phyloP scores from a whole-genome alignment of 2,329 filamentous ascomycete genomes.

The Fusarium liriodendri region DNA sequence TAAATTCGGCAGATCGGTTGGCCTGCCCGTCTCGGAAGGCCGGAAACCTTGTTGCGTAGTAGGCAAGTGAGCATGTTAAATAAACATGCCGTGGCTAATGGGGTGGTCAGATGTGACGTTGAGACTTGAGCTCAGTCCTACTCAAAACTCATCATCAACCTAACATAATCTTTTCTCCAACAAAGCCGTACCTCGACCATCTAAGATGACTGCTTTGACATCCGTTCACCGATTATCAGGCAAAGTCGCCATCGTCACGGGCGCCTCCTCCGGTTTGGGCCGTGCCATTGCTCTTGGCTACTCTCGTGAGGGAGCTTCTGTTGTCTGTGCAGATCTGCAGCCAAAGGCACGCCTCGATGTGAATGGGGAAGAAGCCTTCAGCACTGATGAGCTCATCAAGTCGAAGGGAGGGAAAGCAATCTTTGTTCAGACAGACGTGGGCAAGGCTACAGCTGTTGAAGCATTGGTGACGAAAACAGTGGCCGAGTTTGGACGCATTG shows the following conservation, averaged over 20 bases:
- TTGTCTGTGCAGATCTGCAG: conserved; percentile 56
- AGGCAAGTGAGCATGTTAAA: background rate
- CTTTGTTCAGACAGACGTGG: conserved; percentile 59
- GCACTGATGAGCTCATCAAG: conserved; percentile 49
- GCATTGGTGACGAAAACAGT: conserved; percentile 46
- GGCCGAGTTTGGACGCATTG: conserved; percentile 33
- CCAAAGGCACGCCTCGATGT: conserved; percentile 42
- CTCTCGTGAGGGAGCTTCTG: conserved; percentile 52
- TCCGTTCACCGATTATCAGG: conserved; percentile 12
- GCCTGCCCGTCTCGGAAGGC: background rate
- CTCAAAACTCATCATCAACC: background rate
- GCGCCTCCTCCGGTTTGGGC: conserved; percentile 58
- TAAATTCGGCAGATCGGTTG: background rate
- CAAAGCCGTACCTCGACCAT: too few relatives aligned
- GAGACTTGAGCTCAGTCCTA: background rate
- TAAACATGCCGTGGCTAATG: background rate
- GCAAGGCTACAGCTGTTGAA: conserved; percentile 50
- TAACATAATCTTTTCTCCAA: fast-evolving
- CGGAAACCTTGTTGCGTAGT: background rate
- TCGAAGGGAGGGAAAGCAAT: conserved; percentile 49
- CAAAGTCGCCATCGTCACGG: conserved; percentile 57
- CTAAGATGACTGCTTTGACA: background rate
- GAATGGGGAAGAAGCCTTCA: conserved; percentile 43
- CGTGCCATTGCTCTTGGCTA: conserved; percentile 59
- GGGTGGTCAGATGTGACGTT: background rate